These are phyloP conservation scores for Elsinoe australis DNA, from an alignment of 2,329 filamentous ascomycete genomes.

Conservation along the genomic window DNA sequence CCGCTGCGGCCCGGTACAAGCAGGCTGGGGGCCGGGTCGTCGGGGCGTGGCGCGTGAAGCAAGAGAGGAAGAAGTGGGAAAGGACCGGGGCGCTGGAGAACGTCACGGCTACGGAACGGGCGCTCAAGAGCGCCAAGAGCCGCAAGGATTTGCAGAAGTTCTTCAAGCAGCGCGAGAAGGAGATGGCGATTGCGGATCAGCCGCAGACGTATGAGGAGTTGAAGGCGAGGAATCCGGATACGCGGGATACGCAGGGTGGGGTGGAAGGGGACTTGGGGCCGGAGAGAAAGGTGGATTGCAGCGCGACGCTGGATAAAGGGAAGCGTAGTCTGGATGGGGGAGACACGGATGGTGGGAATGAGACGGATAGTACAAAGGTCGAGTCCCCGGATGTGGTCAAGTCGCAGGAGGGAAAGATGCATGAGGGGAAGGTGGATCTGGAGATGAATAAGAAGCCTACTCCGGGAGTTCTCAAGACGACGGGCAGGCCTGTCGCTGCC, in stretches of 20 bases:
- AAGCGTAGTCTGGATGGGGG: too few relatives aligned
- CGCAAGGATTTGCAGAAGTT: constrained; percentile 27
- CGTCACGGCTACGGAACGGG: constrained; percentile 26
- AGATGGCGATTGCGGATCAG: constrained; percentile 25
- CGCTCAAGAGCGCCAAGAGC: constrained; percentile 24
- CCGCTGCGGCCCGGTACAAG: constrained; percentile 22
- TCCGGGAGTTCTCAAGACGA: background rate
- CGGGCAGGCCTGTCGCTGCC: constrained; percentile 7
- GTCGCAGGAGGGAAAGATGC: background rate
- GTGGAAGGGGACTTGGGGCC: background rate
- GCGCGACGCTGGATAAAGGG: too few relatives aligned
- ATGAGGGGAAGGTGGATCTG: constrained; percentile 7
- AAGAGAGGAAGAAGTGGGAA: constrained; percentile 26
- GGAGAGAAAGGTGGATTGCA: background rate
- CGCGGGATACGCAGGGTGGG: constrained; percentile 4
- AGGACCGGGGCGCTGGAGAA: constrained; percentile 30
- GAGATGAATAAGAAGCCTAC: background rate
- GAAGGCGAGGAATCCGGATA: constrained; percentile 8
- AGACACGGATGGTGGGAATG: constrained; percentile 1
- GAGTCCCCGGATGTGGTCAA: background rate
- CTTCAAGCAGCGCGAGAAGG: constrained; percentile 25
- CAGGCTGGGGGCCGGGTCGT: constrained; percentile 22
- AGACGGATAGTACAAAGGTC: constrained; percentile 14
- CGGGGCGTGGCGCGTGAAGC: constrained; percentile 23
- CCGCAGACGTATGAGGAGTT: constrained; percentile 22